Conservation (phyloP, 2,329 filamentous ascomycete species). For the Niveomyces coronatus region DNA sequence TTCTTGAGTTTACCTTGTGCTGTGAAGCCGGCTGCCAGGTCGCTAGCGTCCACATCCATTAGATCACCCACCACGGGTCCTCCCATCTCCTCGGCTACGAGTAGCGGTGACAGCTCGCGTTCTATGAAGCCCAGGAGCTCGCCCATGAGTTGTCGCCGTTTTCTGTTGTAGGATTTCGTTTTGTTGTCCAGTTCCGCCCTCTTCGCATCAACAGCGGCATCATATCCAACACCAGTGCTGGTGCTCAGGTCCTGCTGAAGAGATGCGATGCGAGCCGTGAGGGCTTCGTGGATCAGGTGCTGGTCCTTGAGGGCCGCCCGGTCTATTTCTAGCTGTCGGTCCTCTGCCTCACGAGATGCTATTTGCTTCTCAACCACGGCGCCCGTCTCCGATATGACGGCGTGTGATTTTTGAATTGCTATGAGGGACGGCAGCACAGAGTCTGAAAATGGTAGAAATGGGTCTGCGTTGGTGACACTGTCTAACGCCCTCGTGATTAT, state of each 20-base stretch:
- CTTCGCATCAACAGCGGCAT: constrained; percentile 52
- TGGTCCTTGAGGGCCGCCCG: constrained; percentile 43
- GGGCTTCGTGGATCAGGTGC: constrained; percentile 40
- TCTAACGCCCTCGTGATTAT: constrained; percentile 57
- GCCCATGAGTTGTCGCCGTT: constrained; percentile 50
- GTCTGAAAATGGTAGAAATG: constrained; percentile 53
- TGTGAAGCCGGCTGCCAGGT: constrained; percentile 49
- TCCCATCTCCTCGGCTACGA: constrained; percentile 75
- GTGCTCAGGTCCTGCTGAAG: constrained; percentile 48
- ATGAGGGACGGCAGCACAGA: constrained; percentile 64
- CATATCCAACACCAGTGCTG: constrained; percentile 46
- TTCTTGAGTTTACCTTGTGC: constrained; percentile 47
- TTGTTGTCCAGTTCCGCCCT: constrained; percentile 50
- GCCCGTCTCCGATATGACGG: constrained; percentile 54
- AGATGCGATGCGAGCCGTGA: constrained; percentile 46
- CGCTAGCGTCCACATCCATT: constrained; percentile 51
- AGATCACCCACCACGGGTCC: constrained; percentile 72
- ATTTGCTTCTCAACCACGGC: constrained; percentile 41
- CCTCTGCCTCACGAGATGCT: constrained; percentile 30
- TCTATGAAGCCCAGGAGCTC: constrained; percentile 63
- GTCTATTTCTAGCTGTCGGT: constrained; percentile 40
- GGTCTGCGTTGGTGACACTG: constrained; percentile 48
- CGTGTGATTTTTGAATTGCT: constrained; percentile 56
- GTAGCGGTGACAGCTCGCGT: constrained; percentile 58
- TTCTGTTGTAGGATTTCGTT: constrained; percentile 48